phyloP scores from a whole-genome alignment of 2,329 filamentous ascomycete genomes.

The Madurella mycetomatis region DNA sequence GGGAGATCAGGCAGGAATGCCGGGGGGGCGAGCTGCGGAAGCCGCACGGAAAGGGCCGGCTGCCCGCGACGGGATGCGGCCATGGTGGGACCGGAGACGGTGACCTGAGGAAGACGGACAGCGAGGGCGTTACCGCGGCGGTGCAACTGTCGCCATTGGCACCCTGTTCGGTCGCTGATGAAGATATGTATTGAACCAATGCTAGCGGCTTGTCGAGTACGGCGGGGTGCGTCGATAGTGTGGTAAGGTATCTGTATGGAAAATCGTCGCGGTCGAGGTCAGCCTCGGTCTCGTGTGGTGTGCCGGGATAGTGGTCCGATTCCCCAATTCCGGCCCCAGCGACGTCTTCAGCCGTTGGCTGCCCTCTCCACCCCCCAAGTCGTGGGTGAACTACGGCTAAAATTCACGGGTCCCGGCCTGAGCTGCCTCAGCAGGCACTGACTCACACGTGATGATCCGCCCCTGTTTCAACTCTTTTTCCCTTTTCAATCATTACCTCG shows the following conservation, averaged over 20 bases:
- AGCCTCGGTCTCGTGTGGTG: background rate
- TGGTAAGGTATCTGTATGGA: background rate
- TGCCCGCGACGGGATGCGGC: constrained; percentile 38
- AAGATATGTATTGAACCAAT: background rate
- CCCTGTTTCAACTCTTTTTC: too few species aligned
- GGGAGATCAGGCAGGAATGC: constrained; percentile 45
- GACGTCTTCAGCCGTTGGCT: background rate
- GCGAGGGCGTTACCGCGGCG: background rate
- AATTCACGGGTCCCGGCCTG: background rate
- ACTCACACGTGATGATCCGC: background rate
- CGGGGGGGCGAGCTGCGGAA: constrained; percentile 33
- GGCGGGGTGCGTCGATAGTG: background rate
- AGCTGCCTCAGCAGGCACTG: background rate
- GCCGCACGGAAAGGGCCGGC: constrained; percentile 37
- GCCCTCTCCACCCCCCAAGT: too few species aligned
- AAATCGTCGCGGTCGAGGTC: background rate
- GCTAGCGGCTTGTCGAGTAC: background rate
- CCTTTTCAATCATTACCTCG: too few species aligned
- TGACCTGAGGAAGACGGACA: background rate
- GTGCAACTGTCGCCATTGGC: background rate
- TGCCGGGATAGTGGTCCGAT: background rate
- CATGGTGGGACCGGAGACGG: constrained; percentile 26
- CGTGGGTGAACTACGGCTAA: background rate
- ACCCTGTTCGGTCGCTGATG: background rate
- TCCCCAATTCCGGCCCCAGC: background rate